Evolutionary conservation across 2,329 filamentous ascomycete genomes (phyloP).

Genomic region (Stachybotrys echinatus): DNA sequence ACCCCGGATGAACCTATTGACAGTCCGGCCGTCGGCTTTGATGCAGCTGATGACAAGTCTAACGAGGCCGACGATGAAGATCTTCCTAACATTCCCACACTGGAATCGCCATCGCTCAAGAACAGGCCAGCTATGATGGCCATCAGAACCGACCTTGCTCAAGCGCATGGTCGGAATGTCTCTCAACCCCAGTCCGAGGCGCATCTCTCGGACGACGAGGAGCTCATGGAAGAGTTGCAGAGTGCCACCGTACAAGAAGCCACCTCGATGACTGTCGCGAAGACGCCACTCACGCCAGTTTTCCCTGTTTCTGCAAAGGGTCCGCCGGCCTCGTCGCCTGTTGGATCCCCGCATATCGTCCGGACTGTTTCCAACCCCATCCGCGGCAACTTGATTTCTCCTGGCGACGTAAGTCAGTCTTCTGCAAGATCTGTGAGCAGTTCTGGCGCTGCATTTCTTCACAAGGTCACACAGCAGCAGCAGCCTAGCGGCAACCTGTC

Average conservation of each 20-base stretch:
- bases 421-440: slow-evolving; percentile 53
- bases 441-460: slow-evolving; percentile 50
- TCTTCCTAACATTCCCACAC: neutral
- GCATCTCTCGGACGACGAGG: slow-evolving; percentile 66
- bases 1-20: neutral
- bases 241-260: slow-evolving; percentile 78
- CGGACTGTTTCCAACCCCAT: slow-evolving; percentile 45
- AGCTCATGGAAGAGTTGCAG: slow-evolving; percentile 78
- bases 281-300: slow-evolving; percentile 72
- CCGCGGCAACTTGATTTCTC: slow-evolving; percentile 38
- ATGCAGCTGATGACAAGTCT: slow-evolving; percentile 11
- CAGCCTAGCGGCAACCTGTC: slow-evolving; percentile 42
- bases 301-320: slow-evolving; percentile 33
- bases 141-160: slow-evolving; percentile 46
- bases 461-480: slow-evolving; percentile 48
- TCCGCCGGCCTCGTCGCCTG: slow-evolving; percentile 12
- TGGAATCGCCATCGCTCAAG: neutral
- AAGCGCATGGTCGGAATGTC: slow-evolving; percentile 11
- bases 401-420: slow-evolving; percentile 39
- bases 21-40: neutral
- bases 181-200: slow-evolving; percentile 27
- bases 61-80: slow-evolving; percentile 6
- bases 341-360: slow-evolving; percentile 18
- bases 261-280: slow-evolving; percentile 71
- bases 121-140: slow-evolving; percentile 33